A percentile compares a stretch with the other conserved stretches of the same genome.
These are phyloP conservation scores for Eimeria acervulina DNA, from an alignment of 169 alveolate genomes.

Conservation along the genomic window DNA sequence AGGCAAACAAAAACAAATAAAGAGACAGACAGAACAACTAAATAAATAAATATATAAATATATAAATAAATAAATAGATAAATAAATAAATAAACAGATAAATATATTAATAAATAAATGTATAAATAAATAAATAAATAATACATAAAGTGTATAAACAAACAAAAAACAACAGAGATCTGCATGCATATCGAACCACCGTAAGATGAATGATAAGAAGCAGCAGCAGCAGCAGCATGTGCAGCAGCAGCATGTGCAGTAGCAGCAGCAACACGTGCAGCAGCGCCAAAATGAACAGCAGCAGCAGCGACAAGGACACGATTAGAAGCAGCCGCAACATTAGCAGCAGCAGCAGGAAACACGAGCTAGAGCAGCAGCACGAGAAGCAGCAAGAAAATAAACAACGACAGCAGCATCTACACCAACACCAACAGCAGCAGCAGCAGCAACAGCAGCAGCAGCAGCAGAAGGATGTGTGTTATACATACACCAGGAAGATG, in stretches of 20 bases:
- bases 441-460: conserved; percentile 66
- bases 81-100: background rate
- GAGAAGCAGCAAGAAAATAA: background rate
- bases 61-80: background rate
- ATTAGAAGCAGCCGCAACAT: background rate
- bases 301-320: too few species aligned
- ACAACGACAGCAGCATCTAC: background rate
- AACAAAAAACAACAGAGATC: background rate
- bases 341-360: conserved; percentile 29
- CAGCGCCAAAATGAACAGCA: too few species aligned
- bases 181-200: background rate
- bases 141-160: background rate
- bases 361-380: conserved; percentile 9
- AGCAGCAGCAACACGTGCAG: too few species aligned
- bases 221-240: conserved; percentile 39
- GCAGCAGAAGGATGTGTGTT: background rate
- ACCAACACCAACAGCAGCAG: conserved; percentile 14
- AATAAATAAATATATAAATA: background rate
- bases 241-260: background rate
- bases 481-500: conserved; percentile 87
- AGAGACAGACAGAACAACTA: background rate
- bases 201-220: background rate
- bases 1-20: background rate
- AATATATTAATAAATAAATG: background rate
- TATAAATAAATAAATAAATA: background rate